Evolutionary conservation across 495 filamentous ascomycete species (phyloP), one percentile per base, ranked within the genome.

Genomic region (Chaetomium tenue): DNA sequence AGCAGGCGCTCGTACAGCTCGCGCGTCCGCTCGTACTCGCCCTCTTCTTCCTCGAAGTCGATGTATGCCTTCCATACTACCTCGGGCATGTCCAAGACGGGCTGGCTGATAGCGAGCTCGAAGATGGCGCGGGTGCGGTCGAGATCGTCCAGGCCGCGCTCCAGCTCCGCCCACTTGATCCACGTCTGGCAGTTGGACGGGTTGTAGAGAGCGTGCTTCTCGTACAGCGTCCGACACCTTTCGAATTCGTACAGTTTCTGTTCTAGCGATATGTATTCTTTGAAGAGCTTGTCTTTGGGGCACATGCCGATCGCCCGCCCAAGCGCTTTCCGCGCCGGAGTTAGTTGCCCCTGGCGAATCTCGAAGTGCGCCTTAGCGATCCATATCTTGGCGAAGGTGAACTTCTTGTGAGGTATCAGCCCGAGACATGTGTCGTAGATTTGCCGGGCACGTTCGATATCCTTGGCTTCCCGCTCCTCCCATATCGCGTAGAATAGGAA

Each of bases 361-460:
- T 97, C 92, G 71, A 97, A 97, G 62, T 96, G 91, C 11, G 93
- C 93, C 70, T 91, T 93, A 76, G 93, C 81, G 20, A 97, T 79
- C 94, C 95, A 98, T 59, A 98, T 81, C 72, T 98, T 98, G 74
- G 92, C 91, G 74, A 97, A 98, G 2, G 94, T 97, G 78, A 98
- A 98, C 68, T 91, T 90, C 75, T 96, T 95, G 79, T 98, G 93
- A 0, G 94, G 95, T 66, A 98, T 88, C 26, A 97, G 78, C 68
- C 87, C 88, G 42, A 98, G 77, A 65, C 91, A 96, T 66, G 93
- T 90, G 62, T 89, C 82, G 78, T 97, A 98, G 68, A 98, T 91
- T 70, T 97, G 90, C 33, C 90, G 85, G 9, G 93, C 92, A 42
- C 95, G 87, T 23, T 88, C 84, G 42, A 86, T 72, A 69, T 98